Evolutionary conservation across 208 protist species (phyloP).

Genomic region (Angomonas deanei): DNA sequence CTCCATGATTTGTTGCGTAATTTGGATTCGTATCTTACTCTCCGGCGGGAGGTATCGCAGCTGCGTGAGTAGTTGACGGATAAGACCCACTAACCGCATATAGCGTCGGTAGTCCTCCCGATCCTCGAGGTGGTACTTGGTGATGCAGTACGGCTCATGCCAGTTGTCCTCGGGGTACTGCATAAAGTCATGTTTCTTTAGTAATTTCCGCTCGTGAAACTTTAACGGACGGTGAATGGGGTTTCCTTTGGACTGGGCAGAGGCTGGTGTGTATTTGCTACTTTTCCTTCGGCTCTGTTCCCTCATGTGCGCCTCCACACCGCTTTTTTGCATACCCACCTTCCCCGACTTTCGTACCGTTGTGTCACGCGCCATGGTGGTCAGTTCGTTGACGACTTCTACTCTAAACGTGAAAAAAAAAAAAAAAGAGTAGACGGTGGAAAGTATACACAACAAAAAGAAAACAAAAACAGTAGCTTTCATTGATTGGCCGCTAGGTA

Average conservation of each 20-base stretch:
- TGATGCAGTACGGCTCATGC: conserved; percentile 89
- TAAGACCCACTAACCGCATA: conserved; percentile 80
- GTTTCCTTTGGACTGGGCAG: conserved; percentile 74
- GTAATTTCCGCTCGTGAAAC: conserved; percentile 86
- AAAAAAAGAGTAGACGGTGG: background rate
- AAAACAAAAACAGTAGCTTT: conserved; percentile 4
- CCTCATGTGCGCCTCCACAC: conserved; percentile 43
- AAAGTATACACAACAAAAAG: background rate
- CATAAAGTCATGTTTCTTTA: conserved; percentile 91
- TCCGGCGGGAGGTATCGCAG: conserved; percentile 83
- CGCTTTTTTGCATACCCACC: conserved; percentile 35
- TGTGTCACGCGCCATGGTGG: conserved; percentile 58
- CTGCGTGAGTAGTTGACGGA: conserved; percentile 81
- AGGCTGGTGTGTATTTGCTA: conserved; percentile 74
- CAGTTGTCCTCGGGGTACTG: conserved; percentile 89
- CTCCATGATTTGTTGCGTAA: conserved; percentile 87
- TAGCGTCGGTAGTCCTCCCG: conserved; percentile 92
- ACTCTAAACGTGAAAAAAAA: background rate
- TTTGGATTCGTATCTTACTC: conserved; percentile 84
- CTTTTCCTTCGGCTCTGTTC: conserved; percentile 70
- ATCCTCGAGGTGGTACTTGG: conserved; percentile 90
- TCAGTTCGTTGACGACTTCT: background rate
- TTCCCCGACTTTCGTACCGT: conserved; percentile 39
- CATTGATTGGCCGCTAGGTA: too few species aligned
- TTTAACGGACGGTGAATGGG: conserved; percentile 82